These are phyloP conservation scores for Colletotrichum sp. DNA, from an alignment of 2,329 filamentous ascomycete genomes.

Conservation along the genomic window DNA sequence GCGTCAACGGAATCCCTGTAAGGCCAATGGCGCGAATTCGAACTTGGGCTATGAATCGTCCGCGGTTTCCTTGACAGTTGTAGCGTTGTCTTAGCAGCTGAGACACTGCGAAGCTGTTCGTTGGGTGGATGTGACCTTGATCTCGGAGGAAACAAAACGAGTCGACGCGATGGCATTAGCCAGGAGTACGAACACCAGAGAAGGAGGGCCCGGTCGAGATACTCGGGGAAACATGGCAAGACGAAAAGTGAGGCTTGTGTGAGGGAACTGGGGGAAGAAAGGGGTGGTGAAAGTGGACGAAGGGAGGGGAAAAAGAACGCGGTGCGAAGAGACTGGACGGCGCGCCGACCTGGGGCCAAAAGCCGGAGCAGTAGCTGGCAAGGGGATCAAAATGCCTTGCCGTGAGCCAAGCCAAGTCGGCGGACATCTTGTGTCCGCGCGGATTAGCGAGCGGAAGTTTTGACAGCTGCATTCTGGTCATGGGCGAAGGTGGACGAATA, in stretches of 20 bases:
- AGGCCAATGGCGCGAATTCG: not conserved
- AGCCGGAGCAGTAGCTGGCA: not conserved
- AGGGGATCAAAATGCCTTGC: not conserved
- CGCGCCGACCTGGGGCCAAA: not conserved
- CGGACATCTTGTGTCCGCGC: not conserved
- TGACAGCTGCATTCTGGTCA: not conserved
- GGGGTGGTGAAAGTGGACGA: not conserved
- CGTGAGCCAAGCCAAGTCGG: not conserved
- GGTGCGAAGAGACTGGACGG: not conserved
- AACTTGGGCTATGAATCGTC: not conserved
- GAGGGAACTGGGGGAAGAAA: not conserved
- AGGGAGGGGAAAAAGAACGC: not conserved
- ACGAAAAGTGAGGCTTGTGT: not conserved
- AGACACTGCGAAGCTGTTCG: not conserved
- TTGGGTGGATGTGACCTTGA: not conserved
- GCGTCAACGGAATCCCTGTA: not conserved
- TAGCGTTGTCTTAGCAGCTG: not conserved
- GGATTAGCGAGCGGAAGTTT: not conserved
- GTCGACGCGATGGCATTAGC: not conserved
- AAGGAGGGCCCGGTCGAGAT: not conserved
- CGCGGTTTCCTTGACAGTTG: not conserved
- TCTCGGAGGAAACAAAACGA: not conserved
- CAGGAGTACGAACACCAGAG: not conserved
- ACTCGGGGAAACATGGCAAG: not conserved
- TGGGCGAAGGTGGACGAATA: not conserved